These are phyloP conservation scores for Colletotrichum echinochloae DNA, from an alignment of 2,329 filamentous ascomycete species.

Conservation along the genomic window DNA sequence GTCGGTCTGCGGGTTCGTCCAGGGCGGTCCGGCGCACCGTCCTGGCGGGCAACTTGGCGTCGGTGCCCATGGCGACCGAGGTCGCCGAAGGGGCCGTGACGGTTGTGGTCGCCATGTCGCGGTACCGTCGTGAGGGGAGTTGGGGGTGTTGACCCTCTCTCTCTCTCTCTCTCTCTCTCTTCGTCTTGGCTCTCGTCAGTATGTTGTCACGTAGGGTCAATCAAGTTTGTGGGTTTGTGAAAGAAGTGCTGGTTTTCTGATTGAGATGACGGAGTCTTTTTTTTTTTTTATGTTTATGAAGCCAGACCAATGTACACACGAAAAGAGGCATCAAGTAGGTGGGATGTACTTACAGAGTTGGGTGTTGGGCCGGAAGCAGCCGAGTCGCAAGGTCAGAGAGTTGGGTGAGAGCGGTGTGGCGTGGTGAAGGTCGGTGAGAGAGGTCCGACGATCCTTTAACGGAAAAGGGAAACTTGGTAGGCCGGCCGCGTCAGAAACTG, in stretches of 20 bases:
- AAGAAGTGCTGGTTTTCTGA: neutral
- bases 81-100: neutral
- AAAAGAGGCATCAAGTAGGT: neutral
- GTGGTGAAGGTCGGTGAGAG: neutral
- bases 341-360: neutral
- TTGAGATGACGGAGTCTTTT: neutral
- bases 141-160: neutral
- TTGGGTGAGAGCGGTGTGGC: neutral
- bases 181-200: neutral
- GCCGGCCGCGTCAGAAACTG: neutral
- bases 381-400: neutral
- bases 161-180: neutral
- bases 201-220: neutral
- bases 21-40: constrained; percentile 34
- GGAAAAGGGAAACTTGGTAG: neutral
- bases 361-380: constrained; percentile 1
- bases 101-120: constrained; percentile 4
- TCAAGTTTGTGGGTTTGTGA: neutral
- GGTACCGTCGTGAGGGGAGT: neutral
- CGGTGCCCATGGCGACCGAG: neutral
- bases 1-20: constrained; percentile 31
- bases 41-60: constrained; percentile 13
- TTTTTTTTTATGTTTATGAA: neutral
- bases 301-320: neutral
- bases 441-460: neutral